Evolutionary conservation across 2,329 filamentous ascomycete species (phyloP), one percentile per base, ranked within the genome.

Genomic region (Aspergillus pseudonomiae): DNA sequence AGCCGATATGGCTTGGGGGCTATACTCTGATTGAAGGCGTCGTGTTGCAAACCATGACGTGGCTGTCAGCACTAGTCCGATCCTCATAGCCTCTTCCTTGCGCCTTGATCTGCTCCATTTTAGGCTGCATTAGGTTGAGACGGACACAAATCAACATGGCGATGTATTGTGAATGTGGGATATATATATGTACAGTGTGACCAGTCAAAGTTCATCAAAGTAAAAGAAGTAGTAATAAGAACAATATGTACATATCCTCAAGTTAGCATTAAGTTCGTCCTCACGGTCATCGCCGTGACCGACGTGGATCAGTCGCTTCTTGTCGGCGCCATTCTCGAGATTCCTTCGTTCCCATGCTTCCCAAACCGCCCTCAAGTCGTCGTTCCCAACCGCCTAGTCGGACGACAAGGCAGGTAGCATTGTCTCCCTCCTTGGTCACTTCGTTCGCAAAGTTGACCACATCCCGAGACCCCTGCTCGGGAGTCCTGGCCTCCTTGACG

Each of bases 271-370:
- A 28, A 32, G 45, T 26, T 19, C 16, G n/a, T n/a, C 16, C 45
- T 19, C 45, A 48, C 21, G 28, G 28, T 78, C 71, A 82, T 64
- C 70, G 79, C 77, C 88, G 88, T 65, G 89, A 86, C 68, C 90
- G 85, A 73, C 94, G 86, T 52, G 94, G 94, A 82, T 97, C 91
- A 67, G 87, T 82, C 6, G 94, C 93, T 77, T 97, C 93, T 57
- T 88, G 84, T 73, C 86, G 88, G 77, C 93, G 88, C 79, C 90
- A 94, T 70, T 96, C 93, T 65, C 95, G 86, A 75, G 94, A 88
- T 83, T 98, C 94, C 81, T 93, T 96, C 5, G 94, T 98, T 3
- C 93, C 92, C 76, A 98, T 77, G 73, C 93, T 95, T 3, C 94
- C 94, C 64, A 94, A 77, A 0, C 95, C 95, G 4, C 95, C 95